These are phyloP conservation scores for Fomitopsis betulina DNA, from an alignment of 1,284 basidiomycete species.

Conservation along the genomic window DNA sequence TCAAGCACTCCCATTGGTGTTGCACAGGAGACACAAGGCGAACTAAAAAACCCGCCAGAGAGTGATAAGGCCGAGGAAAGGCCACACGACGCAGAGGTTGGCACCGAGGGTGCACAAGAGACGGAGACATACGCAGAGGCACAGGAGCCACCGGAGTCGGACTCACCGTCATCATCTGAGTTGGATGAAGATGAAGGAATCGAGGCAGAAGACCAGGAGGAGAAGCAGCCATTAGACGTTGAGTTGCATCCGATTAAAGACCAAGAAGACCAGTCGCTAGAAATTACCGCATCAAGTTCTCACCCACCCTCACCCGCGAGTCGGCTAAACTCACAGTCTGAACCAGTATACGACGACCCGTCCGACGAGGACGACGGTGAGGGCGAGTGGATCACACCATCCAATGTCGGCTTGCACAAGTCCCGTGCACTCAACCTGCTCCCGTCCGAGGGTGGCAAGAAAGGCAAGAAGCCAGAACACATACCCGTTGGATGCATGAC, in stretches of 20 bases:
- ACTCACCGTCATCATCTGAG: conserved; percentile 5
- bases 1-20: not conserved
- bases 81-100: not conserved
- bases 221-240: conserved; percentile 40
- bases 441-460: conserved; percentile 47
- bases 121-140: conserved; percentile 11
- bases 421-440: conserved; percentile 82
- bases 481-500: conserved; percentile 89
- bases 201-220: conserved; percentile 9
- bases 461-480: conserved; percentile 33
- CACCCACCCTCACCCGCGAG: not conserved
- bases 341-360: conserved; percentile 64
- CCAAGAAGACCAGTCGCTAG: conserved; percentile 8
- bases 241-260: conserved; percentile 39
- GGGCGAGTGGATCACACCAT: conserved; percentile 97
- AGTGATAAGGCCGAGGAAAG: not conserved
- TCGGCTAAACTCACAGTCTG: conserved; percentile 7
- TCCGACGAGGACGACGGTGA: conserved; percentile 78
- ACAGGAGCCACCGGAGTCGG: conserved; percentile 14
- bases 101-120: not conserved
- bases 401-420: conserved; percentile 86
- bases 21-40: not conserved
- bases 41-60: not conserved
- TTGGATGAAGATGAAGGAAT: conserved; percentile 11
- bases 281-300: not conserved